phyloP scores from a whole-genome alignment of 2,329 filamentous ascomycete genomes.

The Penicillium aurantiogriseum region DNA sequence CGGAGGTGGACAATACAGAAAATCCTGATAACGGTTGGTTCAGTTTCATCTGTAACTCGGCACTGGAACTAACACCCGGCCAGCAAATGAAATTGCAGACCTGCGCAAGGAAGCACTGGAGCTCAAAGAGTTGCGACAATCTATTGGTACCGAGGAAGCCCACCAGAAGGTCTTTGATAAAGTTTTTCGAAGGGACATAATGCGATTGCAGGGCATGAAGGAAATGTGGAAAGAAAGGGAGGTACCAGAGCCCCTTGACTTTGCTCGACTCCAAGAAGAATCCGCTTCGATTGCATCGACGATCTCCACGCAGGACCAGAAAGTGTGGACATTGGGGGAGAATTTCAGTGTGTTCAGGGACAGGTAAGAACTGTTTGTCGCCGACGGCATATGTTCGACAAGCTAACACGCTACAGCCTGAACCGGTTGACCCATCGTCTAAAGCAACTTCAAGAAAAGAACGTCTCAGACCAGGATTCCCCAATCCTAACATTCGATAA shows the following conservation, averaged over 20 bases:
- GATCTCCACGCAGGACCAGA: conserved; percentile 67
- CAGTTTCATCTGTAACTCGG: neutral
- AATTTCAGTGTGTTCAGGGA: conserved; percentile 84
- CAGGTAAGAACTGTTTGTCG: conserved; percentile 46
- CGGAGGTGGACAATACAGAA: conserved; percentile 74
- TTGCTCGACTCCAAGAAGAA: conserved; percentile 58
- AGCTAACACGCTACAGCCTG: conserved; percentile 51
- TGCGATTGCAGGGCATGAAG: conserved; percentile 78
- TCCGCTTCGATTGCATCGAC: conserved; percentile 52
- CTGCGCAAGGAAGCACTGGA: conserved; percentile 79
- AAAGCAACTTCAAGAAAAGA: conserved; percentile 59
- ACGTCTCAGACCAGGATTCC: conserved; percentile 32
- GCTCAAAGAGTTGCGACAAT: conserved; percentile 75
- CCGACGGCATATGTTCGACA: neutral
- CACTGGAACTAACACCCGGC: conserved; percentile 19
- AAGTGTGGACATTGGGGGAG: conserved; percentile 76
- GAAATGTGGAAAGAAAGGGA: conserved; percentile 93
- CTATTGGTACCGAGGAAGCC: conserved; percentile 77
- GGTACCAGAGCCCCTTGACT: conserved; percentile 71
- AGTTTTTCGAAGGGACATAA: conserved; percentile 82
- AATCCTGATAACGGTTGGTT: conserved; percentile 72
- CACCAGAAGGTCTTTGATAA: conserved; percentile 83
- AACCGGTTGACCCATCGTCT: conserved; percentile 72
- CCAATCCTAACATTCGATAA: conserved; percentile 88
- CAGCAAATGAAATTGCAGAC: conserved; percentile 79